Evolutionary conservation across 805 yeast species (phyloP), one percentile per base, ranked within the genome.

Genomic region (Pichia occidentalis): DNA sequence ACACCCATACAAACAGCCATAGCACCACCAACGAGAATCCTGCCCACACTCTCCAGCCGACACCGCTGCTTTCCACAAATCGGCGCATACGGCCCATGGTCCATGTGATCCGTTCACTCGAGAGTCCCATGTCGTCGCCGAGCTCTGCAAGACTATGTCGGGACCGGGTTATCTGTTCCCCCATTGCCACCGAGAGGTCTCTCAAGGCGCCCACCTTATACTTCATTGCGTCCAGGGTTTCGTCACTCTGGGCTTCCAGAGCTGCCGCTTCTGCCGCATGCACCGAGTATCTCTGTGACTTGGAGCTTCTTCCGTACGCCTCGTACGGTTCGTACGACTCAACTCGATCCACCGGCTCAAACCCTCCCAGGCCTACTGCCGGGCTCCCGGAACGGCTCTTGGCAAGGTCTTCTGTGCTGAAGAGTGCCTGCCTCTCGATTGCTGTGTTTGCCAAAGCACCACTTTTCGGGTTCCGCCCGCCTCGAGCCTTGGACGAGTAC

Each of bases 231-330:
- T 67, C 65, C 46, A 75, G 54, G 36, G 77, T 75, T 40, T 75
- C 80, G 24, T 76, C 83, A 43, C 71, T 71, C 52, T 81, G 88
- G 3, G 80, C 67, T 53, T 81, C 88, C 34, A 81, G 53, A 43
- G 73, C 76, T 16, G 80, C 70, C 48, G 78, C 50, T 39, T 70
- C 65, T 20, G 75, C 60, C 30, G 77, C 81, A 11, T 71, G 63
- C 52, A 36, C 32, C 3, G 49, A 45, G 65, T 71, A 51, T 67
- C 75, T 21, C 17, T 34, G 24, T 17, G 28, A n/a, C 18, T 14
- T 35, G 30, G 11, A 24, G 24, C 29, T 30, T 62, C 49, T 19
- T 49, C 51, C 10, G 46, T 42, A 10, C 10, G 12, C 14, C 21
- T 9, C n/a, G n/a, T n/a, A n/a, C n/a, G n/a, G n/a, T n/a, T n/a